Evolutionary conservation across 2,329 filamentous ascomycete genomes (phyloP).

Genomic region (Lasiodiplodia hormozganensis): DNA sequence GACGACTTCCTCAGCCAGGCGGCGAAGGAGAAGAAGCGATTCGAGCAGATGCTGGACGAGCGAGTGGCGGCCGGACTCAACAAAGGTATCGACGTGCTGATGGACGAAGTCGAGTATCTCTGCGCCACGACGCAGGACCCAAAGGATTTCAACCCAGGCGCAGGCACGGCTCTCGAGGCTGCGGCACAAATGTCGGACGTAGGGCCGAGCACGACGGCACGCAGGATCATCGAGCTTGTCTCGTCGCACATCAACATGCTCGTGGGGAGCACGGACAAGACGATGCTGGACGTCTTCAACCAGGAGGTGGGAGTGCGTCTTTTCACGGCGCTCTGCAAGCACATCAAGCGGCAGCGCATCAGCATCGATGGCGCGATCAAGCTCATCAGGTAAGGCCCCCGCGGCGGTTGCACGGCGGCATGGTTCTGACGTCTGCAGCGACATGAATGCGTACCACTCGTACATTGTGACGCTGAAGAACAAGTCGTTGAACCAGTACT

Average conservation of each 20-base stretch:
- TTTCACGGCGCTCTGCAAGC: conserved; percentile 92
- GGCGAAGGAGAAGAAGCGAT: conserved; percentile 94
- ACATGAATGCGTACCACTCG: conserved; percentile 92
- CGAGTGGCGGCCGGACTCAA: conserved; percentile 94
- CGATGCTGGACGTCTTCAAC: conserved; percentile 97
- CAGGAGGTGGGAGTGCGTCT: conserved; percentile 94
- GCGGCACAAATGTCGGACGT: conserved; percentile 58
- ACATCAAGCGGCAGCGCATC: conserved; percentile 94
- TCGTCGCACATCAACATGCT: conserved; percentile 91
- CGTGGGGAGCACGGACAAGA: conserved; percentile 93
- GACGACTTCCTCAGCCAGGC: conserved; percentile 95
- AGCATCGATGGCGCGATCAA: conserved; percentile 88
- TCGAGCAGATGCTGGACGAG: conserved; percentile 98
- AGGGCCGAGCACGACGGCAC: conserved; percentile 80
- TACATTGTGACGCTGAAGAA: conserved; percentile 86
- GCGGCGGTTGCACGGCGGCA: background rate
- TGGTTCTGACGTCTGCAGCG: conserved; percentile 59
- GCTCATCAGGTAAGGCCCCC: conserved; percentile 70
- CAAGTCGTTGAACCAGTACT: conserved; percentile 84
- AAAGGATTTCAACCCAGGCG: conserved; percentile 85
- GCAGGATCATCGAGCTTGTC: conserved; percentile 82
- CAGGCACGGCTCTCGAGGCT: conserved; percentile 43
- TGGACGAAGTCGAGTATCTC: conserved; percentile 97
- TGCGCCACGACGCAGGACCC: conserved; percentile 86
- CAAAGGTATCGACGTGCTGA: conserved; percentile 96